phyloP scores from a whole-genome alignment of 2,329 filamentous ascomycete species.

The Paecilomyces niveus region DNA sequence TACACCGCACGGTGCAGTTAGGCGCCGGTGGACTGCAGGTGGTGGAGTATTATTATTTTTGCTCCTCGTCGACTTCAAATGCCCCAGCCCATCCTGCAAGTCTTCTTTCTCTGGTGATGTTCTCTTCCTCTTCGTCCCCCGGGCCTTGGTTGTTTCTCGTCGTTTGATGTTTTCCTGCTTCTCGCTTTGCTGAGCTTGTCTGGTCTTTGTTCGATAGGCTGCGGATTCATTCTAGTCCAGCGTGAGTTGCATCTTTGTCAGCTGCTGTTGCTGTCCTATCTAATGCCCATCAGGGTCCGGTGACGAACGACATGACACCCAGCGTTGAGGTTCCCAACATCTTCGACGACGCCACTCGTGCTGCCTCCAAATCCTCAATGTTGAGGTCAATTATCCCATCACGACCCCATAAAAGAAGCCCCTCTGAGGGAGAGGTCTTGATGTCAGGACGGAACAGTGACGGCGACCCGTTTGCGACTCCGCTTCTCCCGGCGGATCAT shows the following conservation, averaged over 20 bases:
- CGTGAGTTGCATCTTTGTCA: neutral
- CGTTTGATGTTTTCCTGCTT: neutral
- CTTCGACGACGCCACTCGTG: slow-evolving; percentile 31
- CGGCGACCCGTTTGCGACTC: slow-evolving; percentile 23
- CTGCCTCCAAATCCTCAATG: slow-evolving; percentile 35
- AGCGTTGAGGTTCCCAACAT: slow-evolving; percentile 23
- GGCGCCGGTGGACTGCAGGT: neutral
- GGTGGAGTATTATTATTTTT: neutral
- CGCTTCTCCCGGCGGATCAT: slow-evolving; percentile 45
- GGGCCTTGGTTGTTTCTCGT: neutral
- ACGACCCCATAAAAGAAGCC: slow-evolving; percentile 40
- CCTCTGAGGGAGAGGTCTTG: slow-evolving; percentile 30
- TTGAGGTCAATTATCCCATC: slow-evolving; percentile 49
- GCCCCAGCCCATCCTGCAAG: neutral
- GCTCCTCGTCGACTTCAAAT: neutral
- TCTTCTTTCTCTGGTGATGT: neutral
- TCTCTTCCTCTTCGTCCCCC: neutral
- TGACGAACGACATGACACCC: slow-evolving; percentile 27
- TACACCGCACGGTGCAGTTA: slow-evolving; percentile 1
- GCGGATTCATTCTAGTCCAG: neutral
- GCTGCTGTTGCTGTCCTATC: neutral
- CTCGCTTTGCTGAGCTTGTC: neutral
- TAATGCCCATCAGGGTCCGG: slow-evolving; percentile 11
- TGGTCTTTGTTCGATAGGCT: neutral
- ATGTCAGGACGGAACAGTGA: slow-evolving; percentile 9